phyloP scores from a whole-genome alignment of 805 yeast species.

The Candida nitratophila region DNA sequence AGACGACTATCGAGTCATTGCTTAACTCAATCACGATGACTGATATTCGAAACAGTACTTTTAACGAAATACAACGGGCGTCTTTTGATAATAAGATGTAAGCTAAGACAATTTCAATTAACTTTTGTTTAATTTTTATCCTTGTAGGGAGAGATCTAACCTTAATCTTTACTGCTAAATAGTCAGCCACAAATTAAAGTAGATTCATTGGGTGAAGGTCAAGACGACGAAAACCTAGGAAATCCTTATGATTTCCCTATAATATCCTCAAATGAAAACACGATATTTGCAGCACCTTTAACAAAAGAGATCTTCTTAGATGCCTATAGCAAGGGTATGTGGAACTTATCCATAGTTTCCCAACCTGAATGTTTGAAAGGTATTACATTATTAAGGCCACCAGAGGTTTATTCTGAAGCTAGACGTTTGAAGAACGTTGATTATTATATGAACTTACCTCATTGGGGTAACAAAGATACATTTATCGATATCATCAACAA shows the following conservation, averaged over 20 bases:
- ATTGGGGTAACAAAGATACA: conserved; percentile 39
- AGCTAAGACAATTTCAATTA: too few relatives aligned
- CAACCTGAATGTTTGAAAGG: conserved; percentile 48
- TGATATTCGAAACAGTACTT: too few relatives aligned
- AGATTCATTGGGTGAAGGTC: too few relatives aligned
- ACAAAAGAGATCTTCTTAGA: conserved; percentile 51
- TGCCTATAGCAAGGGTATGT: conserved; percentile 46
- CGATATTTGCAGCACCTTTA: conserved; percentile 25
- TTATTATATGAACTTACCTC: conserved; percentile 29
- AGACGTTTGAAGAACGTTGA: conserved; percentile 38
- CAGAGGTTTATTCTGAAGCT: conserved; percentile 47
- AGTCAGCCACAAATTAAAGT: too few relatives aligned
- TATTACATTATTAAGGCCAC: conserved; percentile 49
- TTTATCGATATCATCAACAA: conserved; percentile 32
- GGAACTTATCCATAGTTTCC: conserved; percentile 47
- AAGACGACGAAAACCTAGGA: background rate
- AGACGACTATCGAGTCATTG: too few relatives aligned
- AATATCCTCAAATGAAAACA: background rate
- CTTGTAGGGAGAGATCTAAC: too few relatives aligned
- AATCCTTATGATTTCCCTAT: background rate
- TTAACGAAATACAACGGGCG: too few relatives aligned
- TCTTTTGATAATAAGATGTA: too few relatives aligned
- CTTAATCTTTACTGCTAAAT: too few relatives aligned
- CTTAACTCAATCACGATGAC: too few relatives aligned
- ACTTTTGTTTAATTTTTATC: too few relatives aligned